A percentile compares a stretch with the other conserved stretches of the same genome.
These are phyloP conservation scores for Ogataea nitratoaversa DNA, from an alignment of 805 yeast species.

Conservation along the genomic window DNA sequence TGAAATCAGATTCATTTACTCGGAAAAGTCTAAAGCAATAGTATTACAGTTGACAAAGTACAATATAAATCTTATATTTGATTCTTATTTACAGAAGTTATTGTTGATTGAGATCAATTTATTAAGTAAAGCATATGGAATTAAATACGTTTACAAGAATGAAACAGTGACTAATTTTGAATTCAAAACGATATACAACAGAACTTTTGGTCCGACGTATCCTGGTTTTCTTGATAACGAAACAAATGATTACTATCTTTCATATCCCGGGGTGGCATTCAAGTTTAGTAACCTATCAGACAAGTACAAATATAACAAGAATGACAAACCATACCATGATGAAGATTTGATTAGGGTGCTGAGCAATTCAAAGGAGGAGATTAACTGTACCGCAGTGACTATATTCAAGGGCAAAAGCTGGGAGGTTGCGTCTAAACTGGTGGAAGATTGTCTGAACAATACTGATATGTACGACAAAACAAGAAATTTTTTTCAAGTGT, in stretches of 20 bases:
- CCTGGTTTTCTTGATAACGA: conserved; percentile 40
- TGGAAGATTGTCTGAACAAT: conserved; percentile 3
- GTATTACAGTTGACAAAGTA: conserved; percentile 19
- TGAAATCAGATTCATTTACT: conserved; percentile 21
- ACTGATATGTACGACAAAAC: conserved; percentile 1
- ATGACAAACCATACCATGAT: not conserved
- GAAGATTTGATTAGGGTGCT: conserved; percentile 20
- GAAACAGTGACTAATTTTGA: conserved; percentile 21
- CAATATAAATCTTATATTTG: conserved; percentile 25
- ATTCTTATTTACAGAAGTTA: conserved; percentile 22
- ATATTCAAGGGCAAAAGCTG: conserved; percentile 38
- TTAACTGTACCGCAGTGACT: conserved; percentile 36
- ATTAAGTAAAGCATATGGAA: conserved; percentile 8
- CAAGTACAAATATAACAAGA: not conserved
- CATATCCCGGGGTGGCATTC: conserved; percentile 56
- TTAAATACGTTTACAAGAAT: conserved; percentile 19
- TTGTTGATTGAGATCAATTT: conserved; percentile 24
- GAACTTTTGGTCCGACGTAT: conserved; percentile 58
- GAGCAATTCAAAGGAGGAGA: conserved; percentile 28
- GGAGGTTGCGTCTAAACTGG: conserved; percentile 16
- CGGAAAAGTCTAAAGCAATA: conserved; percentile 13
- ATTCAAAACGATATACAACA: conserved; percentile 47
- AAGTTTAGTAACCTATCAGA: conserved; percentile 32
- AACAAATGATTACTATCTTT: conserved; percentile 36
- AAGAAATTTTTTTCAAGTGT: not conserved